These are phyloP conservation scores for Saxophila tyrrhenica DNA, from an alignment of 495 filamentous ascomycete genomes.

Conservation along the genomic window DNA sequence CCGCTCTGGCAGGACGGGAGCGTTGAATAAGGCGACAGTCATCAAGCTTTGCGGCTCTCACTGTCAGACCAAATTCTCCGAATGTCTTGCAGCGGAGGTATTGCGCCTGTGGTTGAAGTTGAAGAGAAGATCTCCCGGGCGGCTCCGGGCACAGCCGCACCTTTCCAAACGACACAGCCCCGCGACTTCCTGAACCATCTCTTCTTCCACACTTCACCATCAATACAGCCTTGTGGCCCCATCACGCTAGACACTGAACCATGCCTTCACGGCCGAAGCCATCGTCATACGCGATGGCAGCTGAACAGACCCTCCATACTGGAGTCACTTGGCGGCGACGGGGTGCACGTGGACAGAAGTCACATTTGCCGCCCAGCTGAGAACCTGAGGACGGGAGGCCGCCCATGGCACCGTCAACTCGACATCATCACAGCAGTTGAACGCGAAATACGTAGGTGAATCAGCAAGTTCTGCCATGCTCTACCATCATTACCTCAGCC, in stretches of 20 bases:
- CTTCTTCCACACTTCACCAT: background rate
- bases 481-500: background rate
- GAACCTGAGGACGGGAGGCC: background rate
- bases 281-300: background rate
- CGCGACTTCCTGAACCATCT: background rate
- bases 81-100: background rate
- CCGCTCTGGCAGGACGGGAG: background rate
- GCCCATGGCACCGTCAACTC: background rate
- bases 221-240: too few relatives aligned
- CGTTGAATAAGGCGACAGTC: too few relatives aligned
- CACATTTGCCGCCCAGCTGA: background rate
- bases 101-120: background rate
- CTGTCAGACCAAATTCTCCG: too few relatives aligned
- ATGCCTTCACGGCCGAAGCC: background rate
- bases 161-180: background rate
- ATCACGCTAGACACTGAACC: background rate
- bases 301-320: background rate
- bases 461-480: background rate
- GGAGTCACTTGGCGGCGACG: background rate
- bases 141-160: background rate
- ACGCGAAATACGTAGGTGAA: background rate
- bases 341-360: background rate
- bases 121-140: background rate
- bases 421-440: too few relatives aligned
- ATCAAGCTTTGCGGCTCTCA: too few relatives aligned